Percentiles rank a stretch among this genome's conserved stretches.
Conservation (phyloP, 441 rosid species). For the Gossypium schwendimanii region DNA sequence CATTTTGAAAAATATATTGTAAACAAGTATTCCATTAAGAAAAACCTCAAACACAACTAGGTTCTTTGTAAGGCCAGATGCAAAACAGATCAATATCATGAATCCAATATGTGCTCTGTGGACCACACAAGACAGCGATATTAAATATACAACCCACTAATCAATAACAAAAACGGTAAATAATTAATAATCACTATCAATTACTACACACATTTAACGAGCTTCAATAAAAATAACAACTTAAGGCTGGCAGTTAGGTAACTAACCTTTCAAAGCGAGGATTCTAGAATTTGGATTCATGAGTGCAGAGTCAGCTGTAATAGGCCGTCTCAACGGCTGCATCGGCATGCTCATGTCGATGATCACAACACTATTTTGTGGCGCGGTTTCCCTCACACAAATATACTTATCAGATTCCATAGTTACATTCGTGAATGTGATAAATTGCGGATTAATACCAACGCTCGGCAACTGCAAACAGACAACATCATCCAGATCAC, state of each 20-base stretch:
- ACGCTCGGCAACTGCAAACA: slow-evolving; percentile 43
- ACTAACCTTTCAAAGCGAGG: slow-evolving; percentile 77
- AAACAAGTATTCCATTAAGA: neutral
- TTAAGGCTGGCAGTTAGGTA: neutral
- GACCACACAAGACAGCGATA: neutral
- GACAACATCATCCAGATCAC: slow-evolving; percentile 21
- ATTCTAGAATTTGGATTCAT: slow-evolving; percentile 92
- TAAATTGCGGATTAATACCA: slow-evolving; percentile 82
- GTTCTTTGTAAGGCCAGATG: neutral
- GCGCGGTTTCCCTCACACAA: slow-evolving; percentile 79
- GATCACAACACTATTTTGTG: slow-evolving; percentile 93
- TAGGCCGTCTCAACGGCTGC: slow-evolving; percentile 93
- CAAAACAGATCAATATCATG: neutral
- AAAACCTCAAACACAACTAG: neutral
- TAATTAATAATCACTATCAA: neutral
- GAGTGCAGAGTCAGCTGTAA: slow-evolving; percentile 90
- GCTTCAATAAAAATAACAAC: neutral
- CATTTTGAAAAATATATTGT: neutral
- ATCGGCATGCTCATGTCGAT: slow-evolving; percentile 88
- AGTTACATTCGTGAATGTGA: slow-evolving; percentile 84
- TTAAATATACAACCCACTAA: neutral
- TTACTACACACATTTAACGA: neutral
- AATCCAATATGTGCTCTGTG: neutral
- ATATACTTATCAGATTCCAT: slow-evolving; percentile 58
- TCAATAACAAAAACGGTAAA: neutral